Conservation (phyloP, 371 early-diverging fungal genomes). For the Mortierella sp. region DNA sequence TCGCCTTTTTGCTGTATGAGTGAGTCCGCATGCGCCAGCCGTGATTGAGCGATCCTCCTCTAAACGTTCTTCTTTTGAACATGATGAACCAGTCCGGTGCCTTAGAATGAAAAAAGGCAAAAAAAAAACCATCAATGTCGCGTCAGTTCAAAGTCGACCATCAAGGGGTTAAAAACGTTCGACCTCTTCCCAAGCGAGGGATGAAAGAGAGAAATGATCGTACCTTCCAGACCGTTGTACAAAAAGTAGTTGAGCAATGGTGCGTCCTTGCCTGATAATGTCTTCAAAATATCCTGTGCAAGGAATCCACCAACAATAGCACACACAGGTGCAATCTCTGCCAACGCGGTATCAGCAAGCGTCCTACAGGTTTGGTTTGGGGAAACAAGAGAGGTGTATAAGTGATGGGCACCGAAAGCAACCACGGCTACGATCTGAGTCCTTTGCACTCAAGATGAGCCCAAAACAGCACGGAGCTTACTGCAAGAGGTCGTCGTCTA, state of each 20-base stretch:
- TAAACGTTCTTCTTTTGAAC: constrained; percentile 25
- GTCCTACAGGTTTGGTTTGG: constrained; percentile 41
- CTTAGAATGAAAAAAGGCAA: constrained; percentile 6
- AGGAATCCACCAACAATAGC: constrained; percentile 92
- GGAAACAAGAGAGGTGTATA: background rate
- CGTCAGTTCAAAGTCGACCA: background rate
- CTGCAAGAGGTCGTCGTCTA: constrained; percentile 66
- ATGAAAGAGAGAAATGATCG: constrained; percentile 21
- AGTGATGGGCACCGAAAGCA: too few species aligned
- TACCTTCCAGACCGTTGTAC: constrained; percentile 79
- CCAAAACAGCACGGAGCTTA: constrained; percentile 33
- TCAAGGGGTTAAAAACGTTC: background rate
- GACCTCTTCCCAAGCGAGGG: background rate
- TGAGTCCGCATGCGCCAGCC: too few species aligned
- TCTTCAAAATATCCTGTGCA: constrained; percentile 90
- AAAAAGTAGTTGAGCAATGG: constrained; percentile 88
- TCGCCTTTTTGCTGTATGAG: too few species aligned
- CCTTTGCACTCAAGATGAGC: background rate
- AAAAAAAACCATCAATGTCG: background rate
- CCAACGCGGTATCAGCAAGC: constrained; percentile 57
- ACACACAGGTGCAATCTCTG: constrained; percentile 82
- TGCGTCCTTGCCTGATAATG: constrained; percentile 81
- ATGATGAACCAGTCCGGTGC: constrained; percentile 46
- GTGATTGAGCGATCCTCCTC: too few species aligned
- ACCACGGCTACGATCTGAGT: background rate